Conservation (phyloP, 2,329 filamentous ascomycete species). For the Cryphonectria radicalis region DNA sequence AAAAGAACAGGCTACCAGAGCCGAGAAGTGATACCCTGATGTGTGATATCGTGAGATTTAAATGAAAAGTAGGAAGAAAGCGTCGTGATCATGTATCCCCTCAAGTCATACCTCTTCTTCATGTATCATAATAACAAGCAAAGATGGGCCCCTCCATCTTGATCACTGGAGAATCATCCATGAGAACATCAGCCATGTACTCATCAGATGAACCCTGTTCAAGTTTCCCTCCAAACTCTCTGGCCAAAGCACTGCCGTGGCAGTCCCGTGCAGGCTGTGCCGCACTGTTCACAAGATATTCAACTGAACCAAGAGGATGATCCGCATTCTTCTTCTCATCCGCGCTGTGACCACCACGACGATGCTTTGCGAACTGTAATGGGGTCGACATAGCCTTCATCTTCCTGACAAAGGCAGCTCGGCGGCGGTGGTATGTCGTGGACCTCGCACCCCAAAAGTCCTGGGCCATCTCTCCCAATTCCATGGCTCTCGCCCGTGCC, state of each 20-base stretch:
- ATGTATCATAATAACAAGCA: slow-evolving; percentile 24
- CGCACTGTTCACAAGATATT: slow-evolving; percentile 30
- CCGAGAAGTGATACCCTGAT: neutral
- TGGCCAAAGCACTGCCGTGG: neutral
- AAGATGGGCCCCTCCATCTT: slow-evolving; percentile 22
- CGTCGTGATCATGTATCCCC: neutral
- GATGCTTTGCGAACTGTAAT: slow-evolving; percentile 45
- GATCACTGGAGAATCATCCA: slow-evolving; percentile 1
- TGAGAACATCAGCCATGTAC: slow-evolving; percentile 15
- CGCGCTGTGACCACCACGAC: slow-evolving; percentile 31
- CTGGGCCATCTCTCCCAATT: slow-evolving; percentile 47
- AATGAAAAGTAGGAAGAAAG: neutral
- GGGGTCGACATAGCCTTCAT: slow-evolving; percentile 43
- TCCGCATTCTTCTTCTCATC: slow-evolving; percentile 41
- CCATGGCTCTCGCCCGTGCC: slow-evolving; percentile 40
- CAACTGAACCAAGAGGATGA: slow-evolving; percentile 40
- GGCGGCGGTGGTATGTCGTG: slow-evolving; percentile 43
- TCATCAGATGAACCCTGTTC: neutral
- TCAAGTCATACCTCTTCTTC: neutral
- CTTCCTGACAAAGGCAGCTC: slow-evolving; percentile 47
- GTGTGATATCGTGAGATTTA: neutral
- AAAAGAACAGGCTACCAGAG: neutral
- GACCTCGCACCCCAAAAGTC: slow-evolving; percentile 47
- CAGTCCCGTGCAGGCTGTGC: slow-evolving; percentile 8
- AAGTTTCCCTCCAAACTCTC: neutral